Percentiles rank a stretch among this genome's conserved stretches.
Conservation (phyloP, 345 rosid species). For the Anastatica hierochuntica region DNA sequence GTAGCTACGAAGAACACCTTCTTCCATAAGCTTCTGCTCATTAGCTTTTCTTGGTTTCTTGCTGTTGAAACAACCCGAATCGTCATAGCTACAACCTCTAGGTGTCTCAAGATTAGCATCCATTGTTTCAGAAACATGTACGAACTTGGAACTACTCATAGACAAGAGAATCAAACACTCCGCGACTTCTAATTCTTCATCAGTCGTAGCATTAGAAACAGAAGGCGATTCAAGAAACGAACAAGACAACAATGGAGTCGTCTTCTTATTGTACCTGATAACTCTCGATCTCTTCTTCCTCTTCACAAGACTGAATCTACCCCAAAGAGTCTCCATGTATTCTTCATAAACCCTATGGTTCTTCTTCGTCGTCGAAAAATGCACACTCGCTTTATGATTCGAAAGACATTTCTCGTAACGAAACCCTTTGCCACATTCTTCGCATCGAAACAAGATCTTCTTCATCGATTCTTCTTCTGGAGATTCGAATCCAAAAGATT, state of each 20-base stretch:
- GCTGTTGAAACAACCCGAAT: conserved; percentile 7
- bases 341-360: conserved; percentile 19
- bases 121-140: conserved; percentile 21
- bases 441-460: conserved; percentile 30
- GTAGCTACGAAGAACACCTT: too few relatives aligned
- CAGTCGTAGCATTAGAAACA: conserved; percentile 20
- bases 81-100: not conserved
- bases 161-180: conserved; percentile 50
- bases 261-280: conserved; percentile 35
- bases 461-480: conserved; percentile 28
- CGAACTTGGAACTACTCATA: conserved; percentile 18
- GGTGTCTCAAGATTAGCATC: conserved; percentile 14
- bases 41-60: conserved; percentile 13
- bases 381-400: conserved; percentile 20
- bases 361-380: not conserved
- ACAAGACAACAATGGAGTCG: conserved; percentile 28
- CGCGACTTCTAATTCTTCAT: conserved; percentile 43
- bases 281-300: conserved; percentile 47
- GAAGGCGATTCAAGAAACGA: conserved; percentile 35
- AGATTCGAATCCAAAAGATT: conserved; percentile 31
- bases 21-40: not conserved
- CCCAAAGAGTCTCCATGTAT: conserved; percentile 13
- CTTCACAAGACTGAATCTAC: conserved; percentile 19
- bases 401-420: conserved; percentile 23
- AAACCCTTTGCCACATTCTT: conserved; percentile 41